These are phyloP conservation scores for Fusarium solani-melongenae DNA, from an alignment of 2,329 filamentous ascomycete species.

Conservation along the genomic window DNA sequence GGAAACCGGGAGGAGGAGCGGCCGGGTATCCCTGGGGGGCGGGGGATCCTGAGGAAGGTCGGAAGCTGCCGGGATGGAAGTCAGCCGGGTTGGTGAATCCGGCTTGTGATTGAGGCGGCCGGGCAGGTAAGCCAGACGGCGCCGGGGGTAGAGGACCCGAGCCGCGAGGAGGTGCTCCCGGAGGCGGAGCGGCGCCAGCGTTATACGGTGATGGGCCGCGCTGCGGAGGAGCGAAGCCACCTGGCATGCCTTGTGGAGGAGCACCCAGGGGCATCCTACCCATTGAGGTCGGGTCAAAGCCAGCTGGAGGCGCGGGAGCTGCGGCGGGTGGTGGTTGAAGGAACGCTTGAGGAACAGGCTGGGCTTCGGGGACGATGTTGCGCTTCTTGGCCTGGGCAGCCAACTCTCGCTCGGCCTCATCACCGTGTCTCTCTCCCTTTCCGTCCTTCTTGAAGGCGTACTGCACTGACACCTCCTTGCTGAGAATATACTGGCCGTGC, in stretches of 20 bases:
- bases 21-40: constrained; percentile 52
- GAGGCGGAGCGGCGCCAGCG: constrained; percentile 37
- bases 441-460: constrained; percentile 99
- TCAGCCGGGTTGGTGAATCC: constrained; percentile 60
- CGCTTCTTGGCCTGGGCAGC: constrained; percentile 94
- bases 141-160: constrained; percentile 58
- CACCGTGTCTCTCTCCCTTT: constrained; percentile 95
- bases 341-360: constrained; percentile 80
- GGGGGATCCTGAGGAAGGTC: constrained; percentile 52
- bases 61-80: constrained; percentile 58
- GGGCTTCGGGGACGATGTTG: constrained; percentile 85
- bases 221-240: constrained; percentile 52
- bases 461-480: constrained; percentile 95
- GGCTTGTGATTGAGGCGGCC: constrained; percentile 59
- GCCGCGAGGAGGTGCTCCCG: constrained; percentile 44
- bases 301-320: constrained; percentile 41
- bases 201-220: constrained; percentile 51
- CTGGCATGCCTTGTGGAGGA: constrained; percentile 51
- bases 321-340: constrained; percentile 55
- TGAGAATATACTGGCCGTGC: constrained; percentile 96
- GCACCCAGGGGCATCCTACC: constrained; percentile 43
- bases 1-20: constrained; percentile 56
- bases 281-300: constrained; percentile 51
- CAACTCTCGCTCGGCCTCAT: constrained; percentile 90
- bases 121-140: constrained; percentile 61